Evolutionary conservation across 257 asterid species (phyloP).

Genomic region (Solanum medicagineum): DNA sequence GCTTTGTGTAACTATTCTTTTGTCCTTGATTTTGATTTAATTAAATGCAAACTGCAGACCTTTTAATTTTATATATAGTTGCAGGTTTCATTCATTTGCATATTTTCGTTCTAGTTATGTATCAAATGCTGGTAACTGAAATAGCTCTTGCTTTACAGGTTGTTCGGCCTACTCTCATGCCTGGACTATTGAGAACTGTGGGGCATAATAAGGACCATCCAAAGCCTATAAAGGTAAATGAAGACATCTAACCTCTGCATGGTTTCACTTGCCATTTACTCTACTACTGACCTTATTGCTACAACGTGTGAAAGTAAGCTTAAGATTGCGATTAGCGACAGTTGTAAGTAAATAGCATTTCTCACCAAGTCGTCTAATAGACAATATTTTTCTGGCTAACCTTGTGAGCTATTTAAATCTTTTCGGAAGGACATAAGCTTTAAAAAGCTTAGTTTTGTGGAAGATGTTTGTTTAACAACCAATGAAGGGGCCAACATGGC

Average conservation of each 20-base stretch:
- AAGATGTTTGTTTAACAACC: background rate
- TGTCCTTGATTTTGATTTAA: background rate
- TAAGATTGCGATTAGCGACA: background rate
- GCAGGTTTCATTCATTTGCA: background rate
- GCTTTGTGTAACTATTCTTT: background rate
- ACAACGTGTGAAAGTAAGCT: background rate
- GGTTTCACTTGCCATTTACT: background rate
- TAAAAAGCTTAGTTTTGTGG: background rate
- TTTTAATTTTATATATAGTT: background rate
- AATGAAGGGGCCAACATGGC: background rate
- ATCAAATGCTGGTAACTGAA: background rate
- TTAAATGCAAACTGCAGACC: background rate
- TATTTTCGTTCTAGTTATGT: background rate
- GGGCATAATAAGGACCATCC: constrained; percentile 90
- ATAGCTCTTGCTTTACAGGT: constrained; percentile 34
- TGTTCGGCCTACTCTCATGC: constrained; percentile 77
- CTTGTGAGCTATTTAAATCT: background rate
- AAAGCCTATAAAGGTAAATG: constrained; percentile 72
- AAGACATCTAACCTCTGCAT: background rate
- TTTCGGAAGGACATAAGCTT: background rate
- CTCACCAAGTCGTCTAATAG: background rate
- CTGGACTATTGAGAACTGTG: constrained; percentile 66
- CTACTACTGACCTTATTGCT: background rate
- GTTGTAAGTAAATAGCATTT: background rate
- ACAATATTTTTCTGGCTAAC: background rate